These are phyloP conservation scores for Penicillium lividum DNA, from an alignment of 495 filamentous ascomycete species.

Conservation along the genomic window DNA sequence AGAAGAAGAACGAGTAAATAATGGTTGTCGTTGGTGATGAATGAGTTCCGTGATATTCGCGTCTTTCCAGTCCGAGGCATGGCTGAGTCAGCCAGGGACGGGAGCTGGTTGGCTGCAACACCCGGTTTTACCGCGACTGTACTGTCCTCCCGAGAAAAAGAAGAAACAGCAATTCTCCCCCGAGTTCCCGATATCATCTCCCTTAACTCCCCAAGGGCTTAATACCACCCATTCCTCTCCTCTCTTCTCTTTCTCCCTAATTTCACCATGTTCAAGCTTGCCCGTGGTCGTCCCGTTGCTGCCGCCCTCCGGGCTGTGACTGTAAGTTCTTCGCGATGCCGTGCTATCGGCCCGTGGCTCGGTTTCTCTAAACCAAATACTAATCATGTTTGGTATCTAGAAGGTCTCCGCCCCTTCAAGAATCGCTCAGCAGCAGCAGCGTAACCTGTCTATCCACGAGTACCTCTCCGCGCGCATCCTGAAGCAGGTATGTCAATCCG, in stretches of 20 bases:
- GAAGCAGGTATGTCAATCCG: conserved; percentile 63
- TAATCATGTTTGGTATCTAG: conserved; percentile 28
- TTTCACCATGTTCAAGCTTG: conserved; percentile 71
- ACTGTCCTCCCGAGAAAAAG: conserved; percentile 43
- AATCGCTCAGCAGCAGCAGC: conserved; percentile 66
- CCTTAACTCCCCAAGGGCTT: conserved; percentile 13
- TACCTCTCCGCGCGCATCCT: conserved; percentile 91
- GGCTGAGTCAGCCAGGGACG: conserved; percentile 29
- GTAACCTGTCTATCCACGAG: conserved; percentile 93
- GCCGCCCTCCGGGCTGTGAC: conserved; percentile 65
- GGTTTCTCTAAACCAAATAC: conserved; percentile 7
- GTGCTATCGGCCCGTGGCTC: conserved; percentile 19
- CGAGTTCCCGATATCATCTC: conserved; percentile 14
- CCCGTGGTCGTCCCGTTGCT: conserved; percentile 65
- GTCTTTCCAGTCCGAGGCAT: conserved; percentile 20
- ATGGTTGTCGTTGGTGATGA: not conserved
- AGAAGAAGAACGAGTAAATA: not conserved
- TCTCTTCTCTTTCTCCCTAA: conserved; percentile 22
- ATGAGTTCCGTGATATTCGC: conserved; percentile 31
- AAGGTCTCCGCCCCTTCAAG: conserved; percentile 50
- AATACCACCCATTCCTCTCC: conserved; percentile 25
- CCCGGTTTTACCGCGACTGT: conserved; percentile 31
- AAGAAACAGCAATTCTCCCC: conserved; percentile 44
- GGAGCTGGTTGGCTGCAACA: conserved; percentile 30
- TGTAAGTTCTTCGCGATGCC: conserved; percentile 44